A percentile compares a stretch with the other conserved stretches of the same genome.
These are phyloP conservation scores for Podospora pseudopauciseta DNA, from an alignment of 495 filamentous ascomycete species.

Conservation along the genomic window DNA sequence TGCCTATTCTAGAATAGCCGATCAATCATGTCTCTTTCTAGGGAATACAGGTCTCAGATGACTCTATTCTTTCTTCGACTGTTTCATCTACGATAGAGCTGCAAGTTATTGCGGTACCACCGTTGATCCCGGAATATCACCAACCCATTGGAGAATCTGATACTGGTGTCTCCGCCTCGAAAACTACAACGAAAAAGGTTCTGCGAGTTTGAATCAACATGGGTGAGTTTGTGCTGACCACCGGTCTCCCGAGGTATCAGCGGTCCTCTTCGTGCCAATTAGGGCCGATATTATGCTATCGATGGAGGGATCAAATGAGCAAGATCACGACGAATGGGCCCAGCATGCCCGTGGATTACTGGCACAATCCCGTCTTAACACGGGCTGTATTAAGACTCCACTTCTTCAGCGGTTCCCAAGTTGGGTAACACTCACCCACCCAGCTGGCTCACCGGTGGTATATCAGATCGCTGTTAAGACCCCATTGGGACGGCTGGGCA, in stretches of 20 bases:
- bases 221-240: not conserved
- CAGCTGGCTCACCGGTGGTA: not conserved
- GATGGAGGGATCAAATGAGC: not conserved
- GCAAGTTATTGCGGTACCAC: not conserved
- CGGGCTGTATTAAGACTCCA: constrained; percentile 3
- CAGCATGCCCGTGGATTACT: not conserved
- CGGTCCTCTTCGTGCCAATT: not conserved
- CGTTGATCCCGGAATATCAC: not conserved
- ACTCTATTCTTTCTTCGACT: not conserved
- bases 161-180: not conserved
- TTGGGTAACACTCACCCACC: constrained; percentile 2
- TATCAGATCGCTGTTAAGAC: not conserved
- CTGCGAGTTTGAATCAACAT: not conserved
- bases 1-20: not conserved
- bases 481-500: not conserved
- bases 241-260: not conserved
- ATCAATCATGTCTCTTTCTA: not conserved
- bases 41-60: not conserved
- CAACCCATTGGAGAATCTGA: not conserved
- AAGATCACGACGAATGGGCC: not conserved
- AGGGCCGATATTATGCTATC: not conserved
- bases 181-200: not conserved
- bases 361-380: not conserved
- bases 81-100: not conserved
- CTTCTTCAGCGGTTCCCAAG: not conserved